Evolutionary conservation across 2,329 filamentous ascomycete genomes (phyloP).

Genomic region (Coniochaeta hoffmannii): DNA sequence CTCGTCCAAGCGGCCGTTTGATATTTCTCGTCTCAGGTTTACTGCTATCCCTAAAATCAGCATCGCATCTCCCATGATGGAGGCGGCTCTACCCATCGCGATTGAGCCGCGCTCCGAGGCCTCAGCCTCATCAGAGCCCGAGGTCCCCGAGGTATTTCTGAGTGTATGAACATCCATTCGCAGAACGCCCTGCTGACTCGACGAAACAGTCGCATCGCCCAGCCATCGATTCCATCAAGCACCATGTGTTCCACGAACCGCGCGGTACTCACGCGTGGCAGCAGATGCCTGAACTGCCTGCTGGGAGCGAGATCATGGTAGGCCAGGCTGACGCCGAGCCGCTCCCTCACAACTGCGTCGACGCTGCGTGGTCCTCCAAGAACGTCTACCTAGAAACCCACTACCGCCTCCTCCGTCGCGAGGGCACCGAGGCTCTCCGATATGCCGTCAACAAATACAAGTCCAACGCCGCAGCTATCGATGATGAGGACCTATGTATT

Average conservation of each 20-base stretch:
- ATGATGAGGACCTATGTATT: slow-evolving; percentile 51
- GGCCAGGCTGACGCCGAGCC: slow-evolving; percentile 16
- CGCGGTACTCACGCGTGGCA: slow-evolving; percentile 11
- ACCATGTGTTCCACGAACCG: slow-evolving; percentile 4
- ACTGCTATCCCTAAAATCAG: no score
- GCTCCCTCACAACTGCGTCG: slow-evolving; percentile 44
- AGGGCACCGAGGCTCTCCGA: slow-evolving; percentile 62
- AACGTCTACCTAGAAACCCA: slow-evolving; percentile 64
- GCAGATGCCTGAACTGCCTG: slow-evolving; percentile 45
- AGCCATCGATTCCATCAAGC: background rate
- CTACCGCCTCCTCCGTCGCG: slow-evolving; percentile 69
- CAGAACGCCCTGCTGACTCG: background rate
- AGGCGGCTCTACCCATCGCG: no score
- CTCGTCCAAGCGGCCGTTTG: no score
- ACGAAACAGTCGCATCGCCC: background rate
- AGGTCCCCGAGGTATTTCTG: background rate
- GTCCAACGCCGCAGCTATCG: slow-evolving; percentile 35
- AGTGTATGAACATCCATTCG: background rate
- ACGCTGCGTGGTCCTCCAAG: slow-evolving; percentile 51
- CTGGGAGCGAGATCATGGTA: slow-evolving; percentile 41
- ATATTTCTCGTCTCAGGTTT: no score
- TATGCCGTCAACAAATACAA: slow-evolving; percentile 30
- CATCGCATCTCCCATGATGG: no score
- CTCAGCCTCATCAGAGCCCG: background rate
- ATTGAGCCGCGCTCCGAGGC: no score